Base-by-base conservation (phyloP, 2,329 filamentous ascomycete genomes). In the Colletotrichum kahawae region DNA sequence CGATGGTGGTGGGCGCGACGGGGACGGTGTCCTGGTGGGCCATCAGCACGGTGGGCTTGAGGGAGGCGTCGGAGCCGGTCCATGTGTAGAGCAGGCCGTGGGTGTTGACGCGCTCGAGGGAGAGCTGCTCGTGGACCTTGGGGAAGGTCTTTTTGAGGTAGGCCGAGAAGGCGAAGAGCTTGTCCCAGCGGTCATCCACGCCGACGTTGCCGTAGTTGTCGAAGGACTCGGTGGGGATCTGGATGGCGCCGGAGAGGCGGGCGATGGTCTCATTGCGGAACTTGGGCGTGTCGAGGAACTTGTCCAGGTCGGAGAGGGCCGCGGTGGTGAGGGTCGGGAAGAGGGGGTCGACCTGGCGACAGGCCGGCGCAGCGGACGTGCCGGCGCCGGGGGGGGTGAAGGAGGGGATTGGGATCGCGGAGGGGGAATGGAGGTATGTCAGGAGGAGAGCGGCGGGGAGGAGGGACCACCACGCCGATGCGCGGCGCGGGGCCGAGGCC, bases 21-120 rank as follows among this genome's bases (percentile, higher is more conserved):
- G 91, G 91, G 4, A 93, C 91, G 10, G 92, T 90, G 79, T 93
- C 92, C 79, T 92, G 90, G 80, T 93, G 92, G 2, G 91, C 91
- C 85, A 92, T 90, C 48, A 93, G 83, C 27, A 93, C 82, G 5
- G 88, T 87, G 0, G 91, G 91, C 80, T 90, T 90, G 48, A 91
- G 81, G 2, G 79, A 80, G 4, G 81, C 74, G 43, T 92, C 84
- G 8, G 83, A 85, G 5, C 91, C 92, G 51, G 87, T 76, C 87
- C 90, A 90, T 3, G 90, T 91, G 79, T 88, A 92, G 34, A 93
- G 79, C 57, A 92, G 83, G 4, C 89, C 91, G 79, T 92, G 88
- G 2, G 86, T 89, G 80, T 93, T 93, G 78, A 92, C 82, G 74
- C 88, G 89, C 70, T 92, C 88, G 0, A 91, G 81, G 8, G 83